Percentiles rank a stretch among this genome's conserved stretches.
phyloP scores from a whole-genome alignment of 108 stramenopile species.

The Aurantiochytrium sp. region DNA sequence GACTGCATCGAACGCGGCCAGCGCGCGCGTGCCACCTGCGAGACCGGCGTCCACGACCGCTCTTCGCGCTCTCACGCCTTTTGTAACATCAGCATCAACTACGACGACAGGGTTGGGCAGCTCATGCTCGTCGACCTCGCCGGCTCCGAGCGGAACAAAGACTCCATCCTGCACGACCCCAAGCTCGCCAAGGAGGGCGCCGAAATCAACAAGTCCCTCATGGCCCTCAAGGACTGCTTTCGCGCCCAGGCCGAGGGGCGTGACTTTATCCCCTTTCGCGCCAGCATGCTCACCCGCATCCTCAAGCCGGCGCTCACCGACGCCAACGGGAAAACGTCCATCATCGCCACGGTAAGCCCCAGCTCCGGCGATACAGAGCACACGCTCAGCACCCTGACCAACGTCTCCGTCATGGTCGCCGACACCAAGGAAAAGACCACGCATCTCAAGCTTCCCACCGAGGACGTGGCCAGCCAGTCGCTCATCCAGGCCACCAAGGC shows the following conservation, averaged over 20 bases:
- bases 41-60: conserved; percentile 62
- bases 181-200: conserved; percentile 64
- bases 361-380: conserved; percentile 68
- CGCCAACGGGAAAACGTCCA: conserved; percentile 49
- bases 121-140: conserved; percentile 61
- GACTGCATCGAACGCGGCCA: conserved; percentile 45
- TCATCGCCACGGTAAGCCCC: conserved; percentile 65
- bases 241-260: conserved; percentile 51
- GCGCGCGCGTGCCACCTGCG: conserved; percentile 55
- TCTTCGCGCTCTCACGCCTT: conserved; percentile 52
- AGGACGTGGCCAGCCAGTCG: background rate
- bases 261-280: conserved; percentile 47
- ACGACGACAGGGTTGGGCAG: conserved; percentile 21
- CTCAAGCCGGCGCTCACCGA: conserved; percentile 60
- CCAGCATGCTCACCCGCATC: conserved; percentile 61
- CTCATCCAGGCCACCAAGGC: background rate
- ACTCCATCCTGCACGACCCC: conserved; percentile 53
- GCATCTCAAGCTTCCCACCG: background rate
- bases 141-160: conserved; percentile 68
- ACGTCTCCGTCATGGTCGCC: conserved; percentile 47
- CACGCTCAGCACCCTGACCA: conserved; percentile 63
- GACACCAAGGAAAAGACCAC: background rate
- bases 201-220: conserved; percentile 69
- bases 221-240: conserved; percentile 69
- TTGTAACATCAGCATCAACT: conserved; percentile 46